Conservation (phyloP, 139 green algal genomes). For the Monoraphidium neglectum region DNA sequence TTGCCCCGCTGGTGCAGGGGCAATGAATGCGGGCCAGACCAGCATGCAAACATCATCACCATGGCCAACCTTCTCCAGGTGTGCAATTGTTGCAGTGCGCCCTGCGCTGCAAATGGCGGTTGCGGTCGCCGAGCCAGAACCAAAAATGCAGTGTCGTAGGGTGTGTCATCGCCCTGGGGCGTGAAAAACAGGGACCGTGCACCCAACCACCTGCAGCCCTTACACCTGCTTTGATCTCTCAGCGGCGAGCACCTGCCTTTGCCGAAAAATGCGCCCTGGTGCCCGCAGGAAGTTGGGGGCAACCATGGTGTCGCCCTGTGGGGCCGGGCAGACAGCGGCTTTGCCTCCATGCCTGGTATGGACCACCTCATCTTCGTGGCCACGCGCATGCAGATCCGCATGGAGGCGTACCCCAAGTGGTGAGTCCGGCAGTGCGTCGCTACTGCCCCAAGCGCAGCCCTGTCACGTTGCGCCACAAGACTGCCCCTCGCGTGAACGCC, state of each 20-base stretch:
- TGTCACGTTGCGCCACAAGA: too few relatives aligned
- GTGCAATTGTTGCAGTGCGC: not conserved
- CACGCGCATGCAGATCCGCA: conserved; percentile 89
- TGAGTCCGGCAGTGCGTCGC: too few relatives aligned
- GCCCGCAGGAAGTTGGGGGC: conserved; percentile 78
- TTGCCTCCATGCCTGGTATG: conserved; percentile 78
- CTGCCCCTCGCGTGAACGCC: too few relatives aligned
- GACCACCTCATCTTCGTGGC: conserved; percentile 87
- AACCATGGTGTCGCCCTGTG: conserved; percentile 91
- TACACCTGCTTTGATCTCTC: not conserved
- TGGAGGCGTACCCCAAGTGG: conserved; percentile 92
- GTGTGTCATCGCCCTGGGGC: not conserved
- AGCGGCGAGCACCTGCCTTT: too few relatives aligned
- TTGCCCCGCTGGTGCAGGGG: too few relatives aligned
- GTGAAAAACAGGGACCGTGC: not conserved
- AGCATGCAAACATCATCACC: conserved; percentile 72
- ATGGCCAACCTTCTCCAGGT: conserved; percentile 90
- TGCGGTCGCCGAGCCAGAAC: too few relatives aligned
- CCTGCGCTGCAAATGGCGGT: too few relatives aligned
- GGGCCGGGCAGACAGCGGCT: conserved; percentile 81
- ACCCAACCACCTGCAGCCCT: not conserved
- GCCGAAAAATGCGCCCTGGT: not conserved
- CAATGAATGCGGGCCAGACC: conserved; percentile 82
- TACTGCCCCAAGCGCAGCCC: too few relatives aligned
- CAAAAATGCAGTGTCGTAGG: not conserved